Base-by-base conservation (phyloP, 345 rosid genomes). In the Gossypium mustelinum region DNA sequence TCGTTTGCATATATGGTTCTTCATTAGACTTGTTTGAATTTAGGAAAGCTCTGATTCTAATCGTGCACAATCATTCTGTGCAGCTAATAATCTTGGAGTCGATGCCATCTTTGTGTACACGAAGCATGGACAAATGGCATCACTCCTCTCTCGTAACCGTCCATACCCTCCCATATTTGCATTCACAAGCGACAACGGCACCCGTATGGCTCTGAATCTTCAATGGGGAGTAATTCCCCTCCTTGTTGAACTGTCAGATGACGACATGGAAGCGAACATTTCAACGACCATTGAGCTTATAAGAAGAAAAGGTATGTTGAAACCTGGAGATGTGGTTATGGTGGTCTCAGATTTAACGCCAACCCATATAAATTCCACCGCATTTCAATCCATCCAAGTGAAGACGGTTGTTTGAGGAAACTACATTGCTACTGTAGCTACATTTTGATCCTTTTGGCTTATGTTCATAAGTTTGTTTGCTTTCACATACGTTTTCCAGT, bases 101-200 rank as follows among this genome's bases (percentile, higher is more conserved):
- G 92, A 90, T 80, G 92, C 91, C 29, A 86, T 90, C 58, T 90
- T 90, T 61, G 95, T 86, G 76, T 90, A 84, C 80, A 88, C 95
- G 18, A 87, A 81, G 73, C 85, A 84, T 24, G 95, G 92, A 29
- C 85, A 85, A 64, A 88, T 90, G 95, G 92, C 92, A 12, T 84
- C 91, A 1, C 90, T 88, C 17, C 79, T 90, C 60, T 87, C 95
- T n/a, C 86, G 91, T 9, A 88, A 85, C 83, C 88, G 91, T n/a
- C 95, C 95, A 2, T 78, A 84, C 73, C 84, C 89, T 68, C 92
- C 90, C n/a, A 86, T 90, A 66, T 85, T 90, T 48, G 92, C 92
- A 0, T 90, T 90, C 82, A 90, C 91, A 0, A 69, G 80, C 0
- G 80, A 82, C 25, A 75, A 70, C 1, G 67, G 80, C 83, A 82